Conservation (phyloP, 805 yeast genomes). For the Yarrowia osloensis region DNA sequence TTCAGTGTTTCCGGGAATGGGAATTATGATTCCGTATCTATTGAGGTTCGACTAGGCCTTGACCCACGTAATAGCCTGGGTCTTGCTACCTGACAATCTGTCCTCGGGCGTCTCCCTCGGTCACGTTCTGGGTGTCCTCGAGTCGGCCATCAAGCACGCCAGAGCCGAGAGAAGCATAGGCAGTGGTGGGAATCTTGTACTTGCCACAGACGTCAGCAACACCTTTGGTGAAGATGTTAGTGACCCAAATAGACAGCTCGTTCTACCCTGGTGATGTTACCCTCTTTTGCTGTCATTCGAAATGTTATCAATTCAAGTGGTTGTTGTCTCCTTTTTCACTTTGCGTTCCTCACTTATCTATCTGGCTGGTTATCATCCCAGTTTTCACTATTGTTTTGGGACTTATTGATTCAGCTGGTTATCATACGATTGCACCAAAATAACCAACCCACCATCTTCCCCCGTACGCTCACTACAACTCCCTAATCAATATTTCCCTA, state of each 20-base stretch:
- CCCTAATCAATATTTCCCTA: too few species aligned
- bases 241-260: slow-evolving; percentile 73
- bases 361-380: too few species aligned
- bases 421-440: too few species aligned
- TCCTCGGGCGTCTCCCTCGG: slow-evolving; percentile 57
- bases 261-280: too few species aligned
- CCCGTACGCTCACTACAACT: too few species aligned
- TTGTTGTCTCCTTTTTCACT: too few species aligned
- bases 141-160: slow-evolving; percentile 72
- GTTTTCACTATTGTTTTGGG: too few species aligned
- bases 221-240: slow-evolving; percentile 64
- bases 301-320: too few species aligned
- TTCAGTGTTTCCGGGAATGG: slow-evolving; percentile 77
- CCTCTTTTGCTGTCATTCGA: too few species aligned
- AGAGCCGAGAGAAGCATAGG: slow-evolving; percentile 82
- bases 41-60: slow-evolving; percentile 45
- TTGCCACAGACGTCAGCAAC: slow-evolving; percentile 60
- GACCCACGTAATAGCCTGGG: slow-evolving; percentile 75
- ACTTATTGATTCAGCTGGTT: too few species aligned
- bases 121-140: slow-evolving; percentile 50
- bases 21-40: slow-evolving; percentile 59
- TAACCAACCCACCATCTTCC: too few species aligned
- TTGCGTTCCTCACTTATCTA: too few species aligned
- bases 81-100: slow-evolving; percentile 58
- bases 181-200: slow-evolving; percentile 63